A percentile compares a stretch with the other conserved stretches of the same genome.
These are phyloP conservation scores for Cercospora berteroae DNA, from an alignment of 2,329 filamentous ascomycete genomes.

Conservation along the genomic window DNA sequence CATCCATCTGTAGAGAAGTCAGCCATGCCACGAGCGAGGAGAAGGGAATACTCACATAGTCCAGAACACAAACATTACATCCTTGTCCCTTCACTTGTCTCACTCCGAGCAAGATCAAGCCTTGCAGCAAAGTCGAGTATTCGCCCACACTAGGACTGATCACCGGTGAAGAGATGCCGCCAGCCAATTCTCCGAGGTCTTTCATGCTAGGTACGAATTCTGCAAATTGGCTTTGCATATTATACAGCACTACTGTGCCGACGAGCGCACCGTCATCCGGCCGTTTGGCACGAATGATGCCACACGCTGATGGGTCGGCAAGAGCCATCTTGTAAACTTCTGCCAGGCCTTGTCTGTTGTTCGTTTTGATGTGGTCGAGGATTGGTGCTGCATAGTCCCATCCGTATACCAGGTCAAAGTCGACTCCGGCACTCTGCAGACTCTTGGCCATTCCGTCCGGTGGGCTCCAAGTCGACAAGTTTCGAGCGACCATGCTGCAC, in stretches of 20 bases:
- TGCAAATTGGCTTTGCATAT: slow-evolving; percentile 64
- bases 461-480: slow-evolving; percentile 69
- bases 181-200: slow-evolving; percentile 58
- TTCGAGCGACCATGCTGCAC: slow-evolving; percentile 70
- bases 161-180: slow-evolving; percentile 77
- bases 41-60: slow-evolving; percentile 64
- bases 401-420: slow-evolving; percentile 81
- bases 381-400: slow-evolving; percentile 72
- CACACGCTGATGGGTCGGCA: slow-evolving; percentile 67
- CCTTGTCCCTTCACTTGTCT: slow-evolving; percentile 79
- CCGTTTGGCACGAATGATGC: slow-evolving; percentile 78
- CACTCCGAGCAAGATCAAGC: slow-evolving; percentile 75
- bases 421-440: slow-evolving; percentile 68
- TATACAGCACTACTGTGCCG: slow-evolving; percentile 78
- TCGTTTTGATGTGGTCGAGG: slow-evolving; percentile 69
- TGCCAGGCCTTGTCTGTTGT: slow-evolving; percentile 72
- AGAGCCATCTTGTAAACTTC: slow-evolving; percentile 78
- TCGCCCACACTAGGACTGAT: slow-evolving; percentile 66
- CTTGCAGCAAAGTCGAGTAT: slow-evolving; percentile 72
- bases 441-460: slow-evolving; percentile 74
- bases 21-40: slow-evolving; percentile 20
- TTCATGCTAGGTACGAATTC: slow-evolving; percentile 68
- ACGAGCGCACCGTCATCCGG: slow-evolving; percentile 65
- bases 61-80: slow-evolving; percentile 69
- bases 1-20: slow-evolving; percentile 57